Evolutionary conservation across 78 protist genomes (phyloP), one percentile per base, ranked within the genome.

Genomic region (Dictyostelium discoideum): DNA sequence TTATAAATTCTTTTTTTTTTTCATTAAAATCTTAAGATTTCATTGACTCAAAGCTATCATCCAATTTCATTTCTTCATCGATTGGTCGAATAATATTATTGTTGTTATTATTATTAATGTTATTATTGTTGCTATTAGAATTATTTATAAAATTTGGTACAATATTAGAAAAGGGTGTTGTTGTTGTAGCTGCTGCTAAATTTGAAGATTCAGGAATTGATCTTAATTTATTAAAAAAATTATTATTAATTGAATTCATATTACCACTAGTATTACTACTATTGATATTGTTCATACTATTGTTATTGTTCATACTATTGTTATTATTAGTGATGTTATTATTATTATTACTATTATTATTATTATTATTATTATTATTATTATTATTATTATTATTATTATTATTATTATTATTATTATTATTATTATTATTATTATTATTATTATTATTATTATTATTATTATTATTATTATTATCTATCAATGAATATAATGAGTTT

Each of bases 1-100:
- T 26, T 69, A 11, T 22, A 69, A 26, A 69, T 69, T 26, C 26
- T 26, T 24, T 26, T 24, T 26, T 69, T 3, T 74, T 14, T 74
- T 74, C 46, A 42, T 72, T 69, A 26, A 24, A 16, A 16, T 74
- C 9, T 37, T 37, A 74, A 3, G 48, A 37, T 74, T 37, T 74
- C 81, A 74, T 74, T 16, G 81, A 74, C 18, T 74, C 81, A 74
- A 74, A 74, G 18, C 46, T 74, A 37, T 74, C 81, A 74, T 74
- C 81, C 16, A 74, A 6, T 74, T 74, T 74, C 81, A 74, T 74
- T 37, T 74, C 81, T 37, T 74, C 81, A 37, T 74, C 48, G 9
- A 69, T 69, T 69, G 77, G 77, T 26, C 20, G 77, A 69, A 69
- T 74, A 74, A 16, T 37, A 26, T 26, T 26, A 26, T 26, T 26